Evolutionary conservation across 495 filamentous ascomycete genomes (phyloP).

Genomic region (Trichoderma virens): DNA sequence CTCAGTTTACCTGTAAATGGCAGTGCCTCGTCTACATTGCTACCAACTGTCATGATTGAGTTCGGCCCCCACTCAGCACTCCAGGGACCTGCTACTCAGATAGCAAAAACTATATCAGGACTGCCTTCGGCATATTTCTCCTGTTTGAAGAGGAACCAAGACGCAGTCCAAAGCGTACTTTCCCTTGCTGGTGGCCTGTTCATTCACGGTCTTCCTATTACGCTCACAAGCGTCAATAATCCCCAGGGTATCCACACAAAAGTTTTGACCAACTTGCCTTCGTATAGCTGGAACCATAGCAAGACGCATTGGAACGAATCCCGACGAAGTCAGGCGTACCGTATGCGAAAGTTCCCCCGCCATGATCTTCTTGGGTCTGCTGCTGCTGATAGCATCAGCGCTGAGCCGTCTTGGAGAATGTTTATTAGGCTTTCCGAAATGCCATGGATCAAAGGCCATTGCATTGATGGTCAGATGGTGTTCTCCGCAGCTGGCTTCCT

Average conservation of each 20-base stretch:
- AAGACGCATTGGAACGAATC: constrained; percentile 44
- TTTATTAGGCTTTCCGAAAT: constrained; percentile 31
- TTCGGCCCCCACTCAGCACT: constrained; percentile 61
- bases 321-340: constrained; percentile 43
- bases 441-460: constrained; percentile 43
- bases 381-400: constrained; percentile 36
- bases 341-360: constrained; percentile 33
- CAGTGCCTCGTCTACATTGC: constrained; percentile 23
- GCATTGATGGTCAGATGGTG: constrained; percentile 28
- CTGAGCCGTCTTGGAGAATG: constrained; percentile 47
- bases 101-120: constrained; percentile 29
- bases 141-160: constrained; percentile 20
- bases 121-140: constrained; percentile 20
- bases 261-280: constrained; percentile 26
- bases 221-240: constrained; percentile 35
- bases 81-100: constrained; percentile 51
- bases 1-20: constrained; percentile 26
- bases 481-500: constrained; percentile 50
- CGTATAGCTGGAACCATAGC: constrained; percentile 38
- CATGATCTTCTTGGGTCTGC: constrained; percentile 49
- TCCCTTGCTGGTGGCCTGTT: constrained; percentile 36
- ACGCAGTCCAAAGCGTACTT: constrained; percentile 37
- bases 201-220: constrained; percentile 33
- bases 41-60: constrained; percentile 36
- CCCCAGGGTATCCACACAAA: constrained; percentile 18